A percentile compares a stretch with the other conserved stretches of the same genome.
Conservation (phyloP, 495 filamentous ascomycete genomes). For the Cercophora sp. region DNA sequence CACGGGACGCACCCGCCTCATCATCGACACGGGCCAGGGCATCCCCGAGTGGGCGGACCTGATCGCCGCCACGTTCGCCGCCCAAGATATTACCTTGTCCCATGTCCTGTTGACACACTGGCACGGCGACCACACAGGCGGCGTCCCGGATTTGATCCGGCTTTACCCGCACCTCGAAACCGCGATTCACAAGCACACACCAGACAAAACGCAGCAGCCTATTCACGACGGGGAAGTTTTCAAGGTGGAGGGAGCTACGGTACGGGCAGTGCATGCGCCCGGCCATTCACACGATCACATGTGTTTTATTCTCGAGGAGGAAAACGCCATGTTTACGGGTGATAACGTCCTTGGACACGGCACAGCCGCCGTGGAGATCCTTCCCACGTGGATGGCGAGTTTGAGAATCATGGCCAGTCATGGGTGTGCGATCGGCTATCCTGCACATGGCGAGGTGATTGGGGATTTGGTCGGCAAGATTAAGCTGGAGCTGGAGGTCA, state of each 20-base stretch:
- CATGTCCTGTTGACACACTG: slow-evolving; percentile 83
- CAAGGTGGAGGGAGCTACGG: slow-evolving; percentile 65
- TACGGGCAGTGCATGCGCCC: slow-evolving; percentile 72
- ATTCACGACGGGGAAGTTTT: slow-evolving; percentile 74
- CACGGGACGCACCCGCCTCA: slow-evolving; percentile 59
- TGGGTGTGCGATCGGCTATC: slow-evolving; percentile 69
- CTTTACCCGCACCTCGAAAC: slow-evolving; percentile 53
- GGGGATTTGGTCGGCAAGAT: slow-evolving; percentile 59
- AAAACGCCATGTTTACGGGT: slow-evolving; percentile 85
- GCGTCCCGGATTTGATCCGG: slow-evolving; percentile 61
- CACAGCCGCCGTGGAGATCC: slow-evolving; percentile 85
- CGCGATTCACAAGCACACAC: slow-evolving; percentile 52
- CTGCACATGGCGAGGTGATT: slow-evolving; percentile 78
- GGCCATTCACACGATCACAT: slow-evolving; percentile 88
- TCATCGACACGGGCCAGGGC: slow-evolving; percentile 80
- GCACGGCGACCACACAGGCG: slow-evolving; percentile 84
- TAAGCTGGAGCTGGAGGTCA: slow-evolving; percentile 76
- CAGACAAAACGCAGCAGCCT: slow-evolving; percentile 41
- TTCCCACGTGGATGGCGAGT: slow-evolving; percentile 66
- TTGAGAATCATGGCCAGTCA: slow-evolving; percentile 65
- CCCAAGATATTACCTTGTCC: slow-evolving; percentile 61
- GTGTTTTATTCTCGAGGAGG: slow-evolving; percentile 66
- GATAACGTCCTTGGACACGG: slow-evolving; percentile 94
- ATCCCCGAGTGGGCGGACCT: slow-evolving; percentile 54
- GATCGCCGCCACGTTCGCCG: slow-evolving; percentile 57